phyloP scores from a whole-genome alignment of 192 early-diverging fungal species.

The Paraglomus occultum region DNA sequence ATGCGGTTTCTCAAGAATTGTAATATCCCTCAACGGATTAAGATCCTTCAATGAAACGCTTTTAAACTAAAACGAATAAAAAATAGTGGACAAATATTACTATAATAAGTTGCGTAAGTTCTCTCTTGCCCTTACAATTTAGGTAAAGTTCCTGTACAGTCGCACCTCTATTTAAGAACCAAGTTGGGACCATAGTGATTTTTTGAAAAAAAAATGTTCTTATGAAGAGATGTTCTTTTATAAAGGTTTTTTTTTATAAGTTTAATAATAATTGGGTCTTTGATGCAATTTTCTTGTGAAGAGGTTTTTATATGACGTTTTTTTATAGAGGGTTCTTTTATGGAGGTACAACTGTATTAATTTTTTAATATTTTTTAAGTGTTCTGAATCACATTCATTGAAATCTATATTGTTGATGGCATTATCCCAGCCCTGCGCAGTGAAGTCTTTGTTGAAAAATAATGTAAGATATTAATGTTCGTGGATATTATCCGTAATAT shows the following conservation, averaged over 20 bases:
- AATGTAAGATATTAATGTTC: conserved; percentile 11
- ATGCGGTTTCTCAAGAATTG: conserved; percentile 22
- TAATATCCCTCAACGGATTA: conserved; percentile 30
- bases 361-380: conserved; percentile 21
- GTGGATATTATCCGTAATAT: conserved; percentile 23
- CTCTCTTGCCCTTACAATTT: conserved; percentile 30
- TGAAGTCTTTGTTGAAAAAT: conserved; percentile 25
- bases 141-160: conserved; percentile 24
- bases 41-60: conserved; percentile 21
- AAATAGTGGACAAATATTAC: conserved; percentile 20
- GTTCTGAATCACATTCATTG: conserved; percentile 19
- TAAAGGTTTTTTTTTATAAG: too few species aligned
- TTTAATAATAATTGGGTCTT: too few species aligned
- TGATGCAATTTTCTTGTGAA: too few species aligned
- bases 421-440: conserved; percentile 17
- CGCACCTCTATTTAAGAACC: too few species aligned
- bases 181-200: too few species aligned
- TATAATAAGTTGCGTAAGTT: conserved; percentile 23
- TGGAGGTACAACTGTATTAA: too few species aligned
- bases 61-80: conserved; percentile 28
- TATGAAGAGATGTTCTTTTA: too few species aligned
- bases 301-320: too few species aligned
- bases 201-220: too few species aligned
- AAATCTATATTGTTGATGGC: conserved; percentile 19
- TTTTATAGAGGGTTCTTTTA: too few species aligned